Evolutionary conservation across 768 basidiomycete genomes (phyloP).

Genomic region (Phaeotremella fagi): DNA sequence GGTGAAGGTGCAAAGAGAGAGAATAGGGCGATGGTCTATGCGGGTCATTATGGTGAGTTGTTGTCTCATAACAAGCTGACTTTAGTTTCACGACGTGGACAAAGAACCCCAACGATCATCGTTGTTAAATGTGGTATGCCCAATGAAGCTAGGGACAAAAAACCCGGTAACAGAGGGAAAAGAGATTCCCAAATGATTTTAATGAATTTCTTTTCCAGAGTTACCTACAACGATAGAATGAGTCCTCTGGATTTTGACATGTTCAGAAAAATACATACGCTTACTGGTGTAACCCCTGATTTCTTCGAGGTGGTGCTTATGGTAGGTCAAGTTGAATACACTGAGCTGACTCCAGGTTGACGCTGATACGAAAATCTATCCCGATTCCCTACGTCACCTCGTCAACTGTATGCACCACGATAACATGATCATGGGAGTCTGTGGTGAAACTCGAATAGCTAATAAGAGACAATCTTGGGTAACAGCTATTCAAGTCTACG

Average conservation of each 20-base stretch:
- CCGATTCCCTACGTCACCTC: conserved; percentile 78
- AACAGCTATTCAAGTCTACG: conserved; percentile 84
- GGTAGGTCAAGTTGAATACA: conserved; percentile 56
- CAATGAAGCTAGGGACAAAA: conserved; percentile 77
- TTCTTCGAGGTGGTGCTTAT: conserved; percentile 96
- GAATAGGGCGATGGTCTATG: conserved; percentile 97
- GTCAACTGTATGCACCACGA: conserved; percentile 99
- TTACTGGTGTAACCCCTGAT: conserved; percentile 99
- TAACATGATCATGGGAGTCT: conserved; percentile 97
- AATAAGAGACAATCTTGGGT: conserved; percentile 99
- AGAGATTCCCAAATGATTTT: conserved; percentile 96
- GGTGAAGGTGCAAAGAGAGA: conserved; percentile 82
- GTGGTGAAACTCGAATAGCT: conserved; percentile 96
- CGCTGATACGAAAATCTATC: conserved; percentile 94
- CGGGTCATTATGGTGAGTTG: conserved; percentile 93
- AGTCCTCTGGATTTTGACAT: conserved; percentile 94
- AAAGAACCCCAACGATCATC: conserved; percentile 87
- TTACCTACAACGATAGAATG: conserved; percentile 99
- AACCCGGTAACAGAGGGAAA: conserved; percentile 97
- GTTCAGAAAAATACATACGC: conserved; percentile 88
- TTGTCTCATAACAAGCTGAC: neutral
- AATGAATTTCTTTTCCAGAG: conserved; percentile 99
- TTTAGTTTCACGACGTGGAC: conserved; percentile 53
- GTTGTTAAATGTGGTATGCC: conserved; percentile 96
- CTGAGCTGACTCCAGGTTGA: conserved; percentile 65